Conservation (phyloP, 1,284 basidiomycete genomes). For the Cutaneotrichosporon mucoides region DNA sequence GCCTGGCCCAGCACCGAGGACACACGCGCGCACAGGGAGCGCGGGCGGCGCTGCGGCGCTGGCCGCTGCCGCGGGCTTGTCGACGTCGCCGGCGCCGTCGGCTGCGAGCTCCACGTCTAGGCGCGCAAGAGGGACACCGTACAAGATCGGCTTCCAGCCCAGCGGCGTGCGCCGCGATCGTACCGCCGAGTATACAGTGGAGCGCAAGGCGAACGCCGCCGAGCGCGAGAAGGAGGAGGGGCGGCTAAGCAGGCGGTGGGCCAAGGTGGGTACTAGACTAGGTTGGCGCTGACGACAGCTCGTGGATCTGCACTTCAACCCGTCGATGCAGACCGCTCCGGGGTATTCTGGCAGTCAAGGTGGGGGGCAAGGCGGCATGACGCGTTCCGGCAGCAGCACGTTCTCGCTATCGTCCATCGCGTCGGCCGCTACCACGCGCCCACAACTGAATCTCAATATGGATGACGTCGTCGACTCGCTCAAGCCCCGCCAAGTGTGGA, state of each 20-base stretch:
- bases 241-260: conserved; percentile 71
- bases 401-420: conserved; percentile 23
- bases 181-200: conserved; percentile 70
- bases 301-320: conserved; percentile 74
- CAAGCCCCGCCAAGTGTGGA: conserved; percentile 46
- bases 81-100: background rate
- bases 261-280: conserved; percentile 55
- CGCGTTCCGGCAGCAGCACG: conserved; percentile 30
- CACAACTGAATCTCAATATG: conserved; percentile 1
- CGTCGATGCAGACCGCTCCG: conserved; percentile 23
- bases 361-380: background rate
- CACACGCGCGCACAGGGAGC: background rate
- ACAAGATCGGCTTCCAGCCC: conserved; percentile 77
- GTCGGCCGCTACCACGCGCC: too few species aligned
- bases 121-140: conserved; percentile 51
- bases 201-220: conserved; percentile 57
- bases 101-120: background rate
- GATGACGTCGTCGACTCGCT: conserved; percentile 35
- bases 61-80: background rate
- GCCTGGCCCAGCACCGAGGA: background rate
- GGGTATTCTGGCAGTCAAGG: background rate
- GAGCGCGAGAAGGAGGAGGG: conserved; percentile 70
- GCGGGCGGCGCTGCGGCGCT: background rate
- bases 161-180: conserved; percentile 65
- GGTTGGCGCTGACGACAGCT: conserved; percentile 47